Evolutionary conservation across 169 alveolate species (phyloP).

Genomic region (Cryptosporidium andersoni): DNA sequence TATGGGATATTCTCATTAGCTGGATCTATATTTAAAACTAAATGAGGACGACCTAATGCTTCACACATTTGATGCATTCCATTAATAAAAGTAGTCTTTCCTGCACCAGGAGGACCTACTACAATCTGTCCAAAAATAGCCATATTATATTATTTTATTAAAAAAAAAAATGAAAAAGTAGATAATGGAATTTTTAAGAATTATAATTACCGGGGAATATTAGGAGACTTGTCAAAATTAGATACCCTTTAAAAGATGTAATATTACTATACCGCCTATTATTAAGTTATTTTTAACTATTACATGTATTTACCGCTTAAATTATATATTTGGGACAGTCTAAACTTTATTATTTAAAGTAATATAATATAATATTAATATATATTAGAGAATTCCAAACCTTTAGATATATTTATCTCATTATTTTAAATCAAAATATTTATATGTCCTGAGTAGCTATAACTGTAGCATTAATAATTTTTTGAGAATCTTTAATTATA

Average conservation of each 20-base stretch:
- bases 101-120: constrained; percentile 95
- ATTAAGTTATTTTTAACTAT: too few relatives aligned
- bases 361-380: not conserved
- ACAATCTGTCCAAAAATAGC: constrained; percentile 88
- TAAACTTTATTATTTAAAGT: constrained; percentile 1
- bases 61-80: constrained; percentile 87
- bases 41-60: constrained; percentile 80
- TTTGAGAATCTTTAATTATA: not conserved
- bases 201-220: not conserved
- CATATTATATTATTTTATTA: not conserved
- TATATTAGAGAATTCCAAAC: not conserved
- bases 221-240: not conserved
- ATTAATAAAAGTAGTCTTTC: constrained; percentile 92
- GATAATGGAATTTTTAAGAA: not conserved
- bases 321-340: too few relatives aligned
- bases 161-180: not conserved
- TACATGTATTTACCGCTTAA: too few relatives aligned
- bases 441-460: constrained; percentile 49
- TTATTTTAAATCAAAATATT: not conserved
- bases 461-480: constrained; percentile 15
- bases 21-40: constrained; percentile 91
- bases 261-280: not conserved
- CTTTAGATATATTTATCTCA: not conserved
- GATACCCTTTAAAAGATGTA: too few relatives aligned
- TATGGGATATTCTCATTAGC: constrained; percentile 87